Evolutionary conservation across 2,329 filamentous ascomycete genomes (phyloP), one percentile per base, ranked within the genome.

Genomic region (Aspergillus thermomutatus): DNA sequence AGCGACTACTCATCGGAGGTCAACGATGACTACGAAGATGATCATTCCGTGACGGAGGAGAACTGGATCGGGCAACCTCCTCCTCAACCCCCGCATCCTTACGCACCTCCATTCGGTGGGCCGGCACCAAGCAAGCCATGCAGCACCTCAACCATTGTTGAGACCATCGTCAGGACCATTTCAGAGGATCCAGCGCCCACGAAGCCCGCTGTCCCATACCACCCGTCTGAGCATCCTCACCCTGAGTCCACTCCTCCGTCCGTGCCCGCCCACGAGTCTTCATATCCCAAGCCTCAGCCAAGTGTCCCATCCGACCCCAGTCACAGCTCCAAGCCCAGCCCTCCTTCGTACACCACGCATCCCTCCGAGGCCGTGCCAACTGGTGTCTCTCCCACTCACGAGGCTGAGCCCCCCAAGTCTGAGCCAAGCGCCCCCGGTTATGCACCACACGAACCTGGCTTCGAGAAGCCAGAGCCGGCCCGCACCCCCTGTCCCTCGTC

Each of bases 11-110:
- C 17, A 0, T 49, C 52, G 4, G 50, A 50, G 17, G 64, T 65
- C 1, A 50, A 65, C 4, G 61, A 65, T 28, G 23, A 62, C 14
- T 51, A 63, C n/a, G 43, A 60, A 48, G 66, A 70, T 51, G 60
- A 69, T 50, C 67, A 70, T 52, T 54, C 62, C 0, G 53, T 69
- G 19, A 56, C 64, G 40, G 21, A 53, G 0, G 21, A 50, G 27
- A 40, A 54, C 19, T 60, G 63, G 1, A 57, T 51, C 14, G 68
- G 66, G 3, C 41, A 60, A 9, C 50, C 61, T 2, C 60, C 40
- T 21, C 40, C 40, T 41, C 17, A 7, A 14, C 17, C 19, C 5
- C 17, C 37, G 3, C 41, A 23, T n/a, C 41, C 41, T 5, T 14
- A 7, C 34, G 11, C 34, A 8, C 34, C 34, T 14, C 9, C 9